Conservation (phyloP, 2,329 filamentous ascomycete genomes). For the Penicillium freii region DNA sequence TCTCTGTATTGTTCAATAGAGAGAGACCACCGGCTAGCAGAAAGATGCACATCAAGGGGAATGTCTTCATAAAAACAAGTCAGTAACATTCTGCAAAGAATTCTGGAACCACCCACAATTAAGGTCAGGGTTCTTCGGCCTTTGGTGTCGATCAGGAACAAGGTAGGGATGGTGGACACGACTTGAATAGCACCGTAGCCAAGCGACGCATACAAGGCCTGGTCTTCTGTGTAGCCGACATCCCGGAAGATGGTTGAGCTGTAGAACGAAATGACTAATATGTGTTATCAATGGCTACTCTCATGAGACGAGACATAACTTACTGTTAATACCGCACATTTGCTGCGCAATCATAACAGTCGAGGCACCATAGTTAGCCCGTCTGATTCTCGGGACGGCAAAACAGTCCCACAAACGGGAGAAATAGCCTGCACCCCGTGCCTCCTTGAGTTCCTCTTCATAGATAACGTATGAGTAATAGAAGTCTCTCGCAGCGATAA, state of each 20-base stretch:
- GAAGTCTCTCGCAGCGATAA: constrained; percentile 57
- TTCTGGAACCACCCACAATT: constrained; percentile 12
- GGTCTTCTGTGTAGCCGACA: constrained; percentile 54
- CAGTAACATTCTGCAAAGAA: neutral
- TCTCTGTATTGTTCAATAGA: constrained; percentile 45
- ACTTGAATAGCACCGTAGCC: constrained; percentile 65
- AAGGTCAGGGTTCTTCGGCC: constrained; percentile 56
- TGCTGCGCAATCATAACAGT: constrained; percentile 77
- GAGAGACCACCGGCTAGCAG: constrained; percentile 59
- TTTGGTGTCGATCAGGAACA: constrained; percentile 65
- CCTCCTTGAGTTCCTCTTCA: constrained; percentile 43
- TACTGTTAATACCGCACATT: constrained; percentile 56
- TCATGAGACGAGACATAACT: neutral
- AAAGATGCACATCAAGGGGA: constrained; percentile 64
- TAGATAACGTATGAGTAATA: constrained; percentile 59
- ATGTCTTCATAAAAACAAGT: constrained; percentile 54
- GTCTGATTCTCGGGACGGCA: constrained; percentile 45
- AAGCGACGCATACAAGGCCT: constrained; percentile 61
- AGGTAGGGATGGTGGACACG: constrained; percentile 59
- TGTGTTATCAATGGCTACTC: constrained; percentile 51
- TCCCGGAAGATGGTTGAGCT: constrained; percentile 57
- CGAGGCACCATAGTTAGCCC: constrained; percentile 71
- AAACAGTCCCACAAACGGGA: constrained; percentile 56
- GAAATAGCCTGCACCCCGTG: constrained; percentile 54
- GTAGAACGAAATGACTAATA: constrained; percentile 64